Evolutionary conservation across 1,139 yeast species (phyloP), one percentile per base, ranked within the genome.

Genomic region (Kazachstania sp.): DNA sequence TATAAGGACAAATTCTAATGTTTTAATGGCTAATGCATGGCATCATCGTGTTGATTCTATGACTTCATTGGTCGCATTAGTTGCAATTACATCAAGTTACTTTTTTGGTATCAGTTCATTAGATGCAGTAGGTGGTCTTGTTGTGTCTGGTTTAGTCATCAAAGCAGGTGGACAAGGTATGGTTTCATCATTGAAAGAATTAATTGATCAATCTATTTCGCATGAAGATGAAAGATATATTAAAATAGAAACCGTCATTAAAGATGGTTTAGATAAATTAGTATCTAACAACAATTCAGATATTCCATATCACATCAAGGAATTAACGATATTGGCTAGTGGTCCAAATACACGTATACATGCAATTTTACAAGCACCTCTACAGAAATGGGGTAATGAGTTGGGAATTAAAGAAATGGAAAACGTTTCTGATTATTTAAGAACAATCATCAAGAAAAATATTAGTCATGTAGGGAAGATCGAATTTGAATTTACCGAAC

Each of bases 1-100:
- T 2, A 71, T 73, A 40, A 71, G 74, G 51, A 78, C 88, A 30
- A 84, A 86, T 59, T 87, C 97, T 1, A 86, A 87, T 52, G 97
- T 92, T 4, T 73, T 92, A 47, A 82, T 87, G 44, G 98, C 98
- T 6, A 92, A 92, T 61, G 98, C 98, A 3, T 92, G 97, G 97
- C 98, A 92, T 64, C 98, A 92, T 62, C 75, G 98, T 53, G 90
- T 92, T n/a, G 98, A 92, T 64, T 84, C 95, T 1, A 66, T 92
- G 56, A 94, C 97, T 0, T 88, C 97, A 0, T 74, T 85, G 37
- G 97, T 92, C 9, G 97, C 98, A 0, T 75, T 90, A 28, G 75
- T 81, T 4, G 88, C 97, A 0, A 94, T 92, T 46, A 78, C 95
- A 0, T 83, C 94, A 2, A 95, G 96, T 30, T 82, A 84, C 54